Evolutionary conservation across 192 early-diverging fungal genomes (phyloP).

Genomic region (Geranomyces michiganensis): DNA sequence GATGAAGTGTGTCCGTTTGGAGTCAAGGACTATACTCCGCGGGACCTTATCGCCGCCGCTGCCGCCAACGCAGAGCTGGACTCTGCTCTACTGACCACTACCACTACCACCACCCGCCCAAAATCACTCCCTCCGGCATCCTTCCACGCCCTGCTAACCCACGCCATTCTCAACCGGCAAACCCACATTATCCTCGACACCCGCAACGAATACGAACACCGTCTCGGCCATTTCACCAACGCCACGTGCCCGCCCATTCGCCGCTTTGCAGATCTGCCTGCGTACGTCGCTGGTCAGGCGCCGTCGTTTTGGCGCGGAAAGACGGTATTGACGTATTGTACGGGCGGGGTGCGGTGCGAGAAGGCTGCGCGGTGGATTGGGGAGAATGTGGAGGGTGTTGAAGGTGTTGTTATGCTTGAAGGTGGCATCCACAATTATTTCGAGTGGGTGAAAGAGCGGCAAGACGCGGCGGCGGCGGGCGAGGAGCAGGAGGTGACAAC

Average conservation of each 20-base stretch:
- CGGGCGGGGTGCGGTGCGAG: slow-evolving; percentile 61
- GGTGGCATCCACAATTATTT: slow-evolving; percentile 73
- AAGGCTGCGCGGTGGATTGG: slow-evolving; percentile 62
- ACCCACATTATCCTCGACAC: slow-evolving; percentile 56
- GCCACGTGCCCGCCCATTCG: slow-evolving; percentile 66
- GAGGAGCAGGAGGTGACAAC: background rate
- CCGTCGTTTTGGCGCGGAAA: slow-evolving; percentile 40
- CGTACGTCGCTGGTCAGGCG: slow-evolving; percentile 54
- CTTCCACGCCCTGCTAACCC: slow-evolving; percentile 53
- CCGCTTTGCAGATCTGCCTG: slow-evolving; percentile 64
- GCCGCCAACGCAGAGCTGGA: background rate
- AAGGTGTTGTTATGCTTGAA: slow-evolving; percentile 65
- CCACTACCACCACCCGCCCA: background rate
- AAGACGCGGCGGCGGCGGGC: background rate
- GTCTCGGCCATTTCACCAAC: slow-evolving; percentile 61
- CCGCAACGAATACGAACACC: slow-evolving; percentile 70
- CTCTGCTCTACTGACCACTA: too few relatives aligned
- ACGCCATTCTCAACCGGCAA: slow-evolving; percentile 39
- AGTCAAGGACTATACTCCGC: slow-evolving; percentile 26
- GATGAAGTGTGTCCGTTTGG: slow-evolving; percentile 70
- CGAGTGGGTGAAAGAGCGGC: slow-evolving; percentile 59
- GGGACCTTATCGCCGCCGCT: background rate
- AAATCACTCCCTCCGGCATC: slow-evolving; percentile 47
- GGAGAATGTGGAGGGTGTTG: slow-evolving; percentile 23
- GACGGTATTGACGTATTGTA: slow-evolving; percentile 71